phyloP scores from a whole-genome alignment of 2,329 filamentous ascomycete species.

The Dactylellina drechsleri region DNA sequence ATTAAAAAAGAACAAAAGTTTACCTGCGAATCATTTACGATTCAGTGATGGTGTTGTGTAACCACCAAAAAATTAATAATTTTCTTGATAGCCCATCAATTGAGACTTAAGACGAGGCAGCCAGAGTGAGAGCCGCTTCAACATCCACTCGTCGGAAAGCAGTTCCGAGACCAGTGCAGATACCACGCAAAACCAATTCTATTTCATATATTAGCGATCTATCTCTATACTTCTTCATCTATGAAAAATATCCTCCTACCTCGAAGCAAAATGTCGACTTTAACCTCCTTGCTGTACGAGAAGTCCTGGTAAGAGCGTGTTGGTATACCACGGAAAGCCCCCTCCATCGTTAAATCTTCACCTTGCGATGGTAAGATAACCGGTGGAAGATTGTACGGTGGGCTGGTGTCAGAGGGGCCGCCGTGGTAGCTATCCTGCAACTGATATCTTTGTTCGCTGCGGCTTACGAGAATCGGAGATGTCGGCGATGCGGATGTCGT shows the following conservation, averaged over 20 bases:
- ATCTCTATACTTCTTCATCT: not conserved
- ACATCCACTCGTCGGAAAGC: conserved; percentile 50
- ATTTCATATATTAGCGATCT: conserved; percentile 23
- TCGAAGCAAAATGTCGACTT: conserved; percentile 53
- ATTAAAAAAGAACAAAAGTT: conserved; percentile 10
- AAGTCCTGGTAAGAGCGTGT: conserved; percentile 51
- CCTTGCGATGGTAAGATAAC: conserved; percentile 43
- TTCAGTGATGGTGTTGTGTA: conserved; percentile 29
- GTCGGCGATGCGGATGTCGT: conserved; percentile 50
- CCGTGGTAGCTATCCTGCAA: conserved; percentile 48
- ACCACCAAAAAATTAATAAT: conserved; percentile 23
- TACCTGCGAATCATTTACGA: conserved; percentile 15
- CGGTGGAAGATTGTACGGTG: conserved; percentile 49
- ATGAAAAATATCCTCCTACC: conserved; percentile 19
- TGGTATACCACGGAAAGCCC: conserved; percentile 28
- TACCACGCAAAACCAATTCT: conserved; percentile 52
- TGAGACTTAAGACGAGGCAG: conserved; percentile 38
- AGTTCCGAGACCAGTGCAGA: conserved; percentile 47
- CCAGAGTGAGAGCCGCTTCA: conserved; percentile 47
- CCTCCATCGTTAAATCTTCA: conserved; percentile 48
- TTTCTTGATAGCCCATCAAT: conserved; percentile 5
- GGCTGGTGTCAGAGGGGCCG: conserved; percentile 38
- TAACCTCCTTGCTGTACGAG: conserved; percentile 52
- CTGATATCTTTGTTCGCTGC: conserved; percentile 51
- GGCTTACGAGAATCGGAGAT: conserved; percentile 50